Evolutionary conservation across 176 grass and related monocot species (phyloP).

Genomic region (Alopecurus myosuroides): DNA sequence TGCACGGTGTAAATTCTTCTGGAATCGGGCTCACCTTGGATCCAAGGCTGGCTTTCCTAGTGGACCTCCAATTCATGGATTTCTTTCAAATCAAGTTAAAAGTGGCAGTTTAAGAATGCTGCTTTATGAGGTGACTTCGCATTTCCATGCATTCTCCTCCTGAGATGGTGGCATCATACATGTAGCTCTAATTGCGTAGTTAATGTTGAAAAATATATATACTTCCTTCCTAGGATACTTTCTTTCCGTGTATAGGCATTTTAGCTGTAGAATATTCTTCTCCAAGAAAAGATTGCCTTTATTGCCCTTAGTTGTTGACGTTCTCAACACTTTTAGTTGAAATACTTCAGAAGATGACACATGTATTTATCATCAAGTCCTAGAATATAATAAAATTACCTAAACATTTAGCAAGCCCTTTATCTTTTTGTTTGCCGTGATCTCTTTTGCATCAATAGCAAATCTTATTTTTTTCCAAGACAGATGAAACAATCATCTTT

Average conservation of each 20-base stretch:
- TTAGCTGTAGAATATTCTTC: slow-evolving; percentile 11
- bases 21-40: slow-evolving; percentile 14
- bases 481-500: neutral
- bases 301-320: neutral
- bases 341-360: slow-evolving; percentile 12
- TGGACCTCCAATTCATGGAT: slow-evolving; percentile 26
- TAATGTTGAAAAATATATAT: neutral
- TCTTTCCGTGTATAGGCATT: neutral
- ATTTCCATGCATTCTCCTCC: neutral
- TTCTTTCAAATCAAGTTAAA: slow-evolving; percentile 15
- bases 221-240: neutral
- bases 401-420: neutral
- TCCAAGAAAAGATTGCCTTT: neutral
- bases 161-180: neutral
- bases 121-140: slow-evolving; percentile 32
- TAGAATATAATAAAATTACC: slow-evolving; percentile 3
- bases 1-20: slow-evolving; percentile 32
- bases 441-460: neutral
- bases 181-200: neutral
- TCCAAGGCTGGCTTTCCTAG: slow-evolving; percentile 32
- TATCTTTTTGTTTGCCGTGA: neutral
- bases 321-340: neutral
- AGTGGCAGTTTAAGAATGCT: slow-evolving; percentile 28
- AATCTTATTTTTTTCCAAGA: neutral
- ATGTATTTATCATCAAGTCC: neutral